phyloP scores from a whole-genome alignment of 495 filamentous ascomycete genomes.

The Tirmania nivea region DNA sequence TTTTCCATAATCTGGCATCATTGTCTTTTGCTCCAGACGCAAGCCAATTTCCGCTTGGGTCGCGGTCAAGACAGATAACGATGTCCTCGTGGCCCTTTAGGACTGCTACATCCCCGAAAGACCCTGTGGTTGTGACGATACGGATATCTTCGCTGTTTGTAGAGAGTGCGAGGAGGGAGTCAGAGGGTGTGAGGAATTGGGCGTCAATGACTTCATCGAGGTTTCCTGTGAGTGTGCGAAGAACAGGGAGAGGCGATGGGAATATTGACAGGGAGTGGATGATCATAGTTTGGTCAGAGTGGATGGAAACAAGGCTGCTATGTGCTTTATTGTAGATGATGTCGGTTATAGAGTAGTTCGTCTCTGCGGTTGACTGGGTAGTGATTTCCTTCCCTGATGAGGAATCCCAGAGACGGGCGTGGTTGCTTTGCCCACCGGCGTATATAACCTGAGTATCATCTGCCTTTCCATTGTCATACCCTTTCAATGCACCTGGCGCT shows the following conservation, averaged over 20 bases:
- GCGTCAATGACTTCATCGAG: conserved; percentile 95
- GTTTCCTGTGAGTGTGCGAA: conserved; percentile 74
- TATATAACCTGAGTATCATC: conserved; percentile 32
- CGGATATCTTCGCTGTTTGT: conserved; percentile 90
- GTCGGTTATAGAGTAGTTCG: conserved; percentile 18
- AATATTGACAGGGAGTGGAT: conserved; percentile 36
- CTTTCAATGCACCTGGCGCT: conserved; percentile 10
- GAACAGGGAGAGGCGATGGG: conserved; percentile 18
- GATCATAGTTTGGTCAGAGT: conserved; percentile 66
- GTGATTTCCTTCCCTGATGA: conserved; percentile 59
- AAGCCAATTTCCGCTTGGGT: conserved; percentile 93
- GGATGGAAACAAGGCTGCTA: conserved; percentile 55
- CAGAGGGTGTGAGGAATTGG: conserved; percentile 56
- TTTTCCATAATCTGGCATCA: conserved; percentile 69
- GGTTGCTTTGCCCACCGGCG: conserved; percentile 70
- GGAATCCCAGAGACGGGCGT: conserved; percentile 61
- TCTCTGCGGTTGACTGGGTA: conserved; percentile 31
- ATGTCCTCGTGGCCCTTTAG: conserved; percentile 85
- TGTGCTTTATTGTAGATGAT: conserved; percentile 31
- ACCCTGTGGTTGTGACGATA: conserved; percentile 45
- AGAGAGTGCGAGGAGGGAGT: conserved; percentile 64
- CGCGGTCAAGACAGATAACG: conserved; percentile 78
- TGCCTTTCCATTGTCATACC: conserved; percentile 1
- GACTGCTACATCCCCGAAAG: conserved; percentile 70
- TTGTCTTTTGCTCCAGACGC: conserved; percentile 95